A percentile compares a stretch with the other conserved stretches of the same genome.
phyloP scores from a whole-genome alignment of 371 early-diverging fungal species.

The Rhizoclosmatium hyalinum region DNA sequence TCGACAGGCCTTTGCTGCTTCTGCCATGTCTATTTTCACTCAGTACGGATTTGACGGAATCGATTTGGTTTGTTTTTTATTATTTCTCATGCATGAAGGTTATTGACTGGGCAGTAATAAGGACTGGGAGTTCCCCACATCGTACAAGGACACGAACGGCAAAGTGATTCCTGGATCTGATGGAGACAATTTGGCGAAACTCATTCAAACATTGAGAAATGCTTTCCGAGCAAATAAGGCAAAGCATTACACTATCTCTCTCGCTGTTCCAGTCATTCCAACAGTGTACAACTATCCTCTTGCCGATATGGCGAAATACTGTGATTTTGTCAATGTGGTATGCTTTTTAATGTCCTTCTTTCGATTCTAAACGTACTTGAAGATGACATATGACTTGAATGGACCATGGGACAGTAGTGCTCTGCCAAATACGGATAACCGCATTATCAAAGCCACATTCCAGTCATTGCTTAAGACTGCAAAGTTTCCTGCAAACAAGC shows the following conservation, averaged over 20 bases:
- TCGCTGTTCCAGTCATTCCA: slow-evolving; percentile 16
- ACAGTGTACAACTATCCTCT: slow-evolving; percentile 21
- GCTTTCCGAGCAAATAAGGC: not conserved
- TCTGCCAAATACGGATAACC: slow-evolving; percentile 23
- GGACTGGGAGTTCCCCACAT: slow-evolving; percentile 30
- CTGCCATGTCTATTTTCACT: not conserved
- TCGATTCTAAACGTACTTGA: not conserved
- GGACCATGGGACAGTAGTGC: slow-evolving; percentile 20
- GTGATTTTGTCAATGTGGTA: slow-evolving; percentile 26
- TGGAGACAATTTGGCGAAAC: slow-evolving; percentile 15
- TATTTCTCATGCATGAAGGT: not conserved
- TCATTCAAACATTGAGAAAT: slow-evolving; percentile 1
- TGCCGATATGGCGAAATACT: slow-evolving; percentile 7
- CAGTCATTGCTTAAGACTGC: slow-evolving; percentile 8
- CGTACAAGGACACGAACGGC: slow-evolving; percentile 14
- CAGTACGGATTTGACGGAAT: slow-evolving; percentile 25
- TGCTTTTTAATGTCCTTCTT: not conserved
- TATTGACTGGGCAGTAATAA: not conserved
- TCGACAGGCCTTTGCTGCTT: slow-evolving; percentile 5
- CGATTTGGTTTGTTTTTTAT: slow-evolving; percentile 24
- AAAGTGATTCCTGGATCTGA: slow-evolving; percentile 27
- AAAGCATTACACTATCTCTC: not conserved
- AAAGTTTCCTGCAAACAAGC: slow-evolving; percentile 26
- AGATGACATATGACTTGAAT: slow-evolving; percentile 32
- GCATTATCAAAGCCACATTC: slow-evolving; percentile 5